Conservation (phyloP, 257 asterid genomes). For the Salvia rosmarinus region DNA sequence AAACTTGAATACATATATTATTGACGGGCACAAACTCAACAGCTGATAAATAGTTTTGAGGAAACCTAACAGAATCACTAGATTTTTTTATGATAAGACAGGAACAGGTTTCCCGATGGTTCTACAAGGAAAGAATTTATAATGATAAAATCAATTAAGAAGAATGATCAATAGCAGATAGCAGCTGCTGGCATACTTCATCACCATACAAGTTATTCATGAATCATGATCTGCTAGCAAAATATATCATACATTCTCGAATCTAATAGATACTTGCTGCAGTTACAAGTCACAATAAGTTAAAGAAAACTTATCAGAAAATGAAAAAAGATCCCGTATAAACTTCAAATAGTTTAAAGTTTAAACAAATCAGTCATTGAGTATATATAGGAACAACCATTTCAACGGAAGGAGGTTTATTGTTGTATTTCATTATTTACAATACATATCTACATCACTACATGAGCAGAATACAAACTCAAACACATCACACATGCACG, state of each 20-base stretch:
- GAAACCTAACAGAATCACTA: no score
- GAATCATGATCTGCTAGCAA: not conserved
- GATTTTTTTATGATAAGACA: no score
- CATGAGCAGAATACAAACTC: not conserved
- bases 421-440: not conserved
- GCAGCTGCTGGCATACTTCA: no score
- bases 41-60: not conserved
- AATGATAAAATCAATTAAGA: no score
- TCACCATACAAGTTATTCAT: slow-evolving; percentile 18
- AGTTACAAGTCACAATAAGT: not conserved
- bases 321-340: not conserved
- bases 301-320: not conserved
- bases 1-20: no score
- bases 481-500: no score
- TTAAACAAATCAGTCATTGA: not conserved
- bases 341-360: not conserved
- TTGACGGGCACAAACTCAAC: not conserved
- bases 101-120: not conserved
- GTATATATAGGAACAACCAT: not conserved
- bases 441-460: not conserved
- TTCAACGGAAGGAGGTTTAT: not conserved
- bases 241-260: not conserved
- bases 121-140: not conserved
- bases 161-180: no score
- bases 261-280: not conserved